Evolutionary conservation across 345 rosid genomes (phyloP).

Genomic region (Dipteronia sinensis): DNA sequence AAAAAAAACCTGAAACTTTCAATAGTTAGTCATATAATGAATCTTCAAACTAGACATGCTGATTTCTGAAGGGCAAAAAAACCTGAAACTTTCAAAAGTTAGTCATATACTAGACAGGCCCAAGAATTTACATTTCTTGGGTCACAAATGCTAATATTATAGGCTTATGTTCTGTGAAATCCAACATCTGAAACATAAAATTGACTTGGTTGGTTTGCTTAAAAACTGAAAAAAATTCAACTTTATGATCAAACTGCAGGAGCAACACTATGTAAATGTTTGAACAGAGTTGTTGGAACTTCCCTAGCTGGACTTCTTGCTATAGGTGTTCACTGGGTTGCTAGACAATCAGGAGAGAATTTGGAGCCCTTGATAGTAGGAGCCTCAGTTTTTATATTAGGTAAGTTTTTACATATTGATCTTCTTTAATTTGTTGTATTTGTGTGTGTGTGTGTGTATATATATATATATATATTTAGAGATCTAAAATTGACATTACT

Average conservation of each 20-base stretch:
- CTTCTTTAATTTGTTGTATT: background rate
- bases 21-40: no score
- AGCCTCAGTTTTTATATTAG: conserved; percentile 45
- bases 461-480: background rate
- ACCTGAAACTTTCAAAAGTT: no score
- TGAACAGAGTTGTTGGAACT: conserved; percentile 50
- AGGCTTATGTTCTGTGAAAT: background rate
- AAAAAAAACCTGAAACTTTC: no score
- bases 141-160: background rate
- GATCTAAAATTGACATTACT: background rate
- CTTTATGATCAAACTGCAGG: conserved; percentile 31
- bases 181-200: background rate
- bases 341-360: conserved; percentile 36
- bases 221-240: background rate
- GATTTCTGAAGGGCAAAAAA: no score
- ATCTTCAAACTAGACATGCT: no score
- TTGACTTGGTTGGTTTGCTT: background rate
- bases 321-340: conserved; percentile 49
- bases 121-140: background rate
- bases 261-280: conserved; percentile 38
- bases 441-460: no score
- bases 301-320: conserved; percentile 49
- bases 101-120: background rate
- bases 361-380: conserved; percentile 41
- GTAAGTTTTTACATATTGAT: conserved; percentile 18